phyloP scores from a whole-genome alignment of 345 rosid species.

The Triadica sebifera region DNA sequence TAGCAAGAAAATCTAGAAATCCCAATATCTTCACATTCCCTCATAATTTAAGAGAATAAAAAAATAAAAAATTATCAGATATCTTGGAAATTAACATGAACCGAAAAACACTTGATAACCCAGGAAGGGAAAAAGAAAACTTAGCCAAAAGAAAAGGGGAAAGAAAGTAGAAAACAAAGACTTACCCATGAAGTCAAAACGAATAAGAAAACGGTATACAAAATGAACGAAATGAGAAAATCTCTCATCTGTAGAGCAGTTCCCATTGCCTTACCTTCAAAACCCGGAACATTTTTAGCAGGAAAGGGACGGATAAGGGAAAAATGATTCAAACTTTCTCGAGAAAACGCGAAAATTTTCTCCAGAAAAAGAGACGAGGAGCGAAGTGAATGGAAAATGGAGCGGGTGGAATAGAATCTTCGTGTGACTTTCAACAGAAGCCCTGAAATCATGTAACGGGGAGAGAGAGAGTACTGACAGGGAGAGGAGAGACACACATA shows the following conservation, averaged over 20 bases:
- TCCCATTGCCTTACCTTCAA: conserved; percentile 19
- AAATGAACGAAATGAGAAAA: background rate
- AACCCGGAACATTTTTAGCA: conserved; percentile 7
- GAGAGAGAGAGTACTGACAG: conserved; percentile 6
- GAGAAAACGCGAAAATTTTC: background rate
- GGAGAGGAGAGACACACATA: background rate
- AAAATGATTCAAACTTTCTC: conserved; percentile 1
- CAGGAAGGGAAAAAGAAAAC: background rate
- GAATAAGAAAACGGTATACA: background rate
- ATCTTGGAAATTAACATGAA: background rate
- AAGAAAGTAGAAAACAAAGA: background rate
- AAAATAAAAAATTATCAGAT: background rate
- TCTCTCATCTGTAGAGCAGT: background rate
- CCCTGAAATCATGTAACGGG: conserved; percentile 15
- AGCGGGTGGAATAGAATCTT: background rate
- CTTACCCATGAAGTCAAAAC: conserved; percentile 15
- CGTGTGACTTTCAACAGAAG: conserved; percentile 4
- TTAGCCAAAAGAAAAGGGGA: background rate
- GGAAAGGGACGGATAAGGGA: background rate
- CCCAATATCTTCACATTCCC: background rate
- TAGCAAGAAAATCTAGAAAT: background rate
- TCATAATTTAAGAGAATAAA: background rate
- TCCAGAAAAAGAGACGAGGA: background rate
- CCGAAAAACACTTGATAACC: no score
- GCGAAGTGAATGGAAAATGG: background rate